These are phyloP conservation scores for Tuber aestivum DNA, from an alignment of 495 filamentous ascomycete species.

Conservation along the genomic window DNA sequence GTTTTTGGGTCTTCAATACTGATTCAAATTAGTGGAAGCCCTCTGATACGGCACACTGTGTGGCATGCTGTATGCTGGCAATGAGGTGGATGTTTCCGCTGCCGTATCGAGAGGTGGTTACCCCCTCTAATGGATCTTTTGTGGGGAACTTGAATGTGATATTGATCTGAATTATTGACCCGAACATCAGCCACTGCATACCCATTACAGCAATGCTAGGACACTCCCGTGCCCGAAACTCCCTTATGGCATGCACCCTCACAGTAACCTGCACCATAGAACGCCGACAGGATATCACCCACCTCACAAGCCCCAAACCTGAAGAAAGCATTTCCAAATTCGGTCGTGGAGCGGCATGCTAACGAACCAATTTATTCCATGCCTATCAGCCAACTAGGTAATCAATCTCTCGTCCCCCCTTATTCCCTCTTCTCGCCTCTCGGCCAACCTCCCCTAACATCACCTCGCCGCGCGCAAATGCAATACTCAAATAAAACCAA, in stretches of 20 bases:
- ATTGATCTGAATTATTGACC: not conserved
- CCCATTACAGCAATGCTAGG: not conserved
- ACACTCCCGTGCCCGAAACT: not conserved
- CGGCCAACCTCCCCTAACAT: not conserved
- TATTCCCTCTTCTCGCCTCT: not conserved
- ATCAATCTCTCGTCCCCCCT: not conserved
- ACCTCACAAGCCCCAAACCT: not conserved
- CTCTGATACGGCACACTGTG: not conserved
- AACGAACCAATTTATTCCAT: conserved; percentile 5
- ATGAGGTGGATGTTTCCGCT: not conserved
- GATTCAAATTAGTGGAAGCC: not conserved
- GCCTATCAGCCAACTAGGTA: conserved; percentile 2
- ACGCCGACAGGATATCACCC: not conserved
- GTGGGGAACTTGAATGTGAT: not conserved
- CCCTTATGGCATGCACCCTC: not conserved
- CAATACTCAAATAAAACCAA: not conserved
- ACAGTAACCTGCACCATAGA: not conserved
- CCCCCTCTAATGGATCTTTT: not conserved
- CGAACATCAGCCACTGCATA: not conserved
- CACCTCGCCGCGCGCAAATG: not conserved
- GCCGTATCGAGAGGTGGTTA: not conserved
- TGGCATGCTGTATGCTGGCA: not conserved
- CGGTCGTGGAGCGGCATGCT: not conserved
- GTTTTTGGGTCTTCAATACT: not conserved
- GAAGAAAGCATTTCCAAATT: not conserved